Percentiles rank a stretch among this genome's conserved stretches.
Evolutionary conservation across 1,139 yeast species (phyloP).

Genomic region (Yamadazyma dendronema): DNA sequence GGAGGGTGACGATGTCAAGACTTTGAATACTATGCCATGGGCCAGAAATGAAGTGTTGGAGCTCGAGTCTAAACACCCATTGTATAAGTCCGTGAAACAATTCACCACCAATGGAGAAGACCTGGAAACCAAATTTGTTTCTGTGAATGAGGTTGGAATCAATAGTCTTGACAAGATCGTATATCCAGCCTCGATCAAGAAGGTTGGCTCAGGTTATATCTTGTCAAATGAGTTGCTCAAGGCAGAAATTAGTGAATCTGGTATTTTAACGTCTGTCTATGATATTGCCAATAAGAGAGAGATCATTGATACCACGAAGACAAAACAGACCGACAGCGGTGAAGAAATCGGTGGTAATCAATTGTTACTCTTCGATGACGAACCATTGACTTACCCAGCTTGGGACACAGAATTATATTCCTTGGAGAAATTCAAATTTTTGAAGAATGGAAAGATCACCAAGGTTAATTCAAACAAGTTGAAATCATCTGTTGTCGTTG

Average conservation of each 20-base stretch:
- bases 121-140: conserved; percentile 9
- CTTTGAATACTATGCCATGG: conserved; percentile 70
- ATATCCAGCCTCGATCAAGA: conserved; percentile 48
- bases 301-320: conserved; percentile 55
- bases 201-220: conserved; percentile 39
- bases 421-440: conserved; percentile 60
- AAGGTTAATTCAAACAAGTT: conserved; percentile 56
- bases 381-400: conserved; percentile 88
- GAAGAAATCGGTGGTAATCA: conserved; percentile 64
- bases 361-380: conserved; percentile 78
- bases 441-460: conserved; percentile 42
- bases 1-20: conserved; percentile 12
- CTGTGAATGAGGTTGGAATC: conserved; percentile 10
- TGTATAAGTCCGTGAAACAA: conserved; percentile 5
- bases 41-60: conserved; percentile 53
- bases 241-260: conserved; percentile 58
- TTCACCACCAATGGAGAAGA: conserved; percentile 1
- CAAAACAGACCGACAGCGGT: conserved; percentile 43
- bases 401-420: conserved; percentile 97
- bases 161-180: conserved; percentile 20
- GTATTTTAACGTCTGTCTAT: conserved; percentile 64
- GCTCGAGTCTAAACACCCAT: conserved; percentile 17
- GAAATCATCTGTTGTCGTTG: conserved; percentile 60
- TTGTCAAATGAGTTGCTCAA: conserved; percentile 61
- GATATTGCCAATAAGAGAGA: conserved; percentile 66